Evolutionary conservation across 306 rosid genomes (phyloP), one percentile per base, ranked within the genome.

Genomic region (Citrullus amarus): DNA sequence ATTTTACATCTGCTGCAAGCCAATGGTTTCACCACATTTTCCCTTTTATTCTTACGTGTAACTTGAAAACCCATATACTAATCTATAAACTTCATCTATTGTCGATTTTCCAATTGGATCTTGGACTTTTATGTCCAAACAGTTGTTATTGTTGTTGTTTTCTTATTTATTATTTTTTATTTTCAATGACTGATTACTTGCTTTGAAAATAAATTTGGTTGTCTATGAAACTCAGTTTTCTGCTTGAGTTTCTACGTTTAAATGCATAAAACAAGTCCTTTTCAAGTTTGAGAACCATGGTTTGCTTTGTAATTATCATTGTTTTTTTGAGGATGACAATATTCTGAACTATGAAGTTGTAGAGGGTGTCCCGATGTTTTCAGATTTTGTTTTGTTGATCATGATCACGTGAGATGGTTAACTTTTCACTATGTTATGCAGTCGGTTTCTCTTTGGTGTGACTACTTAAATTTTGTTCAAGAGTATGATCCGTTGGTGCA

Each of bases 381-480:
- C 74, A 72, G 22, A 2, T 46, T 70, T 59, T 32, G 9, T 61
- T 38, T n/a, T 38, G 46, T 9, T 30, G 30, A 6, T 41, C 32
- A 76, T 51, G 69, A 61, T 76, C 10, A 28, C 22, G 79, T 80
- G 57, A 58, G 81, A 75, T 80, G 6, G 54, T 77, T 63, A 80
- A 68, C 82, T 72, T 54, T 36, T 10, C 82, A 77, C 25, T 75
- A 66, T 82, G 83, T 72, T 56, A 56, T 88, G 93, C 90, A 93
- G 98, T 92, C 97, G 38, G 83, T 86, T 70, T 57, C 97, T 78
- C 90, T 95, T 9, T 95, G 99, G 97, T 76, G 77, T 61, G 91
- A 90, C 84, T 95, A 90, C 89, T 54, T 95, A 58, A 77, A 84
- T 77, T 95, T 79, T 66, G 81, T 89, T 54, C 96, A 78, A 86